These are phyloP conservation scores for Colletotrichum cereale DNA, from an alignment of 2,329 filamentous ascomycete genomes.

Conservation along the genomic window DNA sequence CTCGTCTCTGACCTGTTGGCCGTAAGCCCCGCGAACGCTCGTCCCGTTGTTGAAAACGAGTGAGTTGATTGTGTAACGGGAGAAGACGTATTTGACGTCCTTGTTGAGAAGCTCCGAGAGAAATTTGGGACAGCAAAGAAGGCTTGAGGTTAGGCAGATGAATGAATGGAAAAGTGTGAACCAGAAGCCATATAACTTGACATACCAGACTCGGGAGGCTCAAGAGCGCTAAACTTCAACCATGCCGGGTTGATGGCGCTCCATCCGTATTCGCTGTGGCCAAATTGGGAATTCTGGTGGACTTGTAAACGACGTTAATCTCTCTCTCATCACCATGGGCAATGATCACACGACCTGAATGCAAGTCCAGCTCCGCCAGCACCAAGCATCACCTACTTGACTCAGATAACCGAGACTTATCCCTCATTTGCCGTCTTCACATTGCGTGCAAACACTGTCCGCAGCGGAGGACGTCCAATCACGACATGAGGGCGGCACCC, in stretches of 20 bases:
- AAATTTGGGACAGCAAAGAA: slow-evolving; percentile 46
- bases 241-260: slow-evolving; percentile 53
- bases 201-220: slow-evolving; percentile 47
- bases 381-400: no score
- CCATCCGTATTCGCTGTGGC: slow-evolving; percentile 53
- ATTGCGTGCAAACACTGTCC: slow-evolving; percentile 50
- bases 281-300: slow-evolving; percentile 54
- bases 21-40: slow-evolving; percentile 49
- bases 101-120: slow-evolving; percentile 45
- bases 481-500: slow-evolving; percentile 51
- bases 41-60: slow-evolving; percentile 50
- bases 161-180: background rate
- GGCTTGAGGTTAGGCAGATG: background rate
- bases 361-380: no score
- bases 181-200: no score
- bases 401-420: slow-evolving; percentile 26
- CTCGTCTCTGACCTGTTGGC: slow-evolving; percentile 44
- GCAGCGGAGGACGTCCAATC: slow-evolving; percentile 49
- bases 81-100: slow-evolving; percentile 50
- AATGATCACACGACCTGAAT: background rate
- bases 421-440: slow-evolving; percentile 54
- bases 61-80: slow-evolving; percentile 45
- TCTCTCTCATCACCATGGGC: no score
- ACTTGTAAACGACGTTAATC: background rate
- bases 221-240: slow-evolving; percentile 49